Percentiles rank a stretch among this genome's conserved stretches.
Conservation (phyloP, 2,329 filamentous ascomycete genomes). For the Talaromyces pinophilus region DNA sequence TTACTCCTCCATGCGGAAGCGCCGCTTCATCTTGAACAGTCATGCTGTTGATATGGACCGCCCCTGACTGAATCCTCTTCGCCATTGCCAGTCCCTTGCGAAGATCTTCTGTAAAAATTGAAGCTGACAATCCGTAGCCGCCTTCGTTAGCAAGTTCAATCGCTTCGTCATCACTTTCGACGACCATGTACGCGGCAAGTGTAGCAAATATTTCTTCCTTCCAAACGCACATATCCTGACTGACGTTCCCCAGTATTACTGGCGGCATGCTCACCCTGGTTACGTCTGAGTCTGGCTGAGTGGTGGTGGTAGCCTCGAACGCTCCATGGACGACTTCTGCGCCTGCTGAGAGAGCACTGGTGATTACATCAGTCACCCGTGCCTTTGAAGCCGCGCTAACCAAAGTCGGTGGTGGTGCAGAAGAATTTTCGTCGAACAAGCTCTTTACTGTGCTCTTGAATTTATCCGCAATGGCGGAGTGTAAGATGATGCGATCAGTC, state of each 20-base stretch:
- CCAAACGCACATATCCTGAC: slow-evolving; percentile 58
- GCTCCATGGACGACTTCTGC: slow-evolving; percentile 34
- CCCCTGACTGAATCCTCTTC: slow-evolving; percentile 62
- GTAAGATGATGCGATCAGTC: slow-evolving; percentile 63
- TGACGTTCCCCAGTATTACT: slow-evolving; percentile 66
- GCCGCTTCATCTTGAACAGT: slow-evolving; percentile 62
- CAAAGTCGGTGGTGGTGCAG: slow-evolving; percentile 37
- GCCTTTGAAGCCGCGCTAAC: slow-evolving; percentile 49
- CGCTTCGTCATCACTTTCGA: slow-evolving; percentile 45
- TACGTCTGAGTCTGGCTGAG: slow-evolving; percentile 6
- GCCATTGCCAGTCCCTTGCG: slow-evolving; percentile 59
- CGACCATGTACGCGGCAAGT: slow-evolving; percentile 62
- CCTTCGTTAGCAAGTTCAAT: slow-evolving; percentile 44
- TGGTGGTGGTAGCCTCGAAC: slow-evolving; percentile 2
- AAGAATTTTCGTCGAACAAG: slow-evolving; percentile 33
- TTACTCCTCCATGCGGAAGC: slow-evolving; percentile 64
- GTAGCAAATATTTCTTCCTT: slow-evolving; percentile 68
- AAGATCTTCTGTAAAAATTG: slow-evolving; percentile 48
- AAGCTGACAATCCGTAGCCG: slow-evolving; percentile 42
- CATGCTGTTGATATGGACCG: slow-evolving; percentile 65
- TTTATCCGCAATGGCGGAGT: slow-evolving; percentile 44
- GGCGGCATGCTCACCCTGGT: slow-evolving; percentile 57
- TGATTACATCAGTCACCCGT: slow-evolving; percentile 41
- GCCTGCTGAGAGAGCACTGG: slow-evolving; percentile 33
- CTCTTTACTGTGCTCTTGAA: slow-evolving; percentile 55